Evolutionary conservation across 352 stramenopile species (phyloP), one percentile per base, ranked within the genome.

Genomic region (Pythium sp.): DNA sequence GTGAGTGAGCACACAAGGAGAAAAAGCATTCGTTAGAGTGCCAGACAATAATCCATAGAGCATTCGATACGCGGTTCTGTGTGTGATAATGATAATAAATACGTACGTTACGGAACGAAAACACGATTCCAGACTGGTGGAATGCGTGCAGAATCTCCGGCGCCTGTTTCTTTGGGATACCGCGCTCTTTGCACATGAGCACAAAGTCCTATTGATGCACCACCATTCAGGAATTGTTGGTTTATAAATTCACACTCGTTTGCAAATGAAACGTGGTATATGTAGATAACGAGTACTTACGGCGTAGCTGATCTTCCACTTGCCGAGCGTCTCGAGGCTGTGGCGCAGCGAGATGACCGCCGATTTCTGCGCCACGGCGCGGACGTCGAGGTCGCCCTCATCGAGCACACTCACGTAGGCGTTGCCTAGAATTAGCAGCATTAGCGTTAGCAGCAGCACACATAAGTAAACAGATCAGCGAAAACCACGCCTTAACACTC

Each of bases 121-220:
- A 90, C 20, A 95, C 79, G 12, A 93, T 61, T 53, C 87, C 87
- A 0, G 86, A 65, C 57, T 95, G 85, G 41, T 95, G 87, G 56
- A 95, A 93, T 12, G 81, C 75, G 60, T 85, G 78, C 30, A 95
- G 79, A 24, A 95, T 77, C 64, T 93, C 84, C 1, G 77, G 72
- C 15, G 87, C 84, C 68, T 95, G 85, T 72, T 93, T 95, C 75
- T 93, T 92, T 6, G 85, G 81, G 68, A 95, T 93, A 26, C 87
- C 87, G n/a, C 79, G 75, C 14, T 92, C 81, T 20, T 76, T 71
- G 43, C 85, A 92, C 75, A 93, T 73, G 53, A 82, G 68, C 30
- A 90, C 74, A 63, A 92, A 95, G 47, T 93, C 84, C 81, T 89
- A 26, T 47, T 34, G 9, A 28, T 2, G 7, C 7, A 59, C 5